A percentile compares a stretch with the other conserved stretches of the same genome.
phyloP scores from a whole-genome alignment of 2,329 filamentous ascomycete species.

The Cercospora sp. region DNA sequence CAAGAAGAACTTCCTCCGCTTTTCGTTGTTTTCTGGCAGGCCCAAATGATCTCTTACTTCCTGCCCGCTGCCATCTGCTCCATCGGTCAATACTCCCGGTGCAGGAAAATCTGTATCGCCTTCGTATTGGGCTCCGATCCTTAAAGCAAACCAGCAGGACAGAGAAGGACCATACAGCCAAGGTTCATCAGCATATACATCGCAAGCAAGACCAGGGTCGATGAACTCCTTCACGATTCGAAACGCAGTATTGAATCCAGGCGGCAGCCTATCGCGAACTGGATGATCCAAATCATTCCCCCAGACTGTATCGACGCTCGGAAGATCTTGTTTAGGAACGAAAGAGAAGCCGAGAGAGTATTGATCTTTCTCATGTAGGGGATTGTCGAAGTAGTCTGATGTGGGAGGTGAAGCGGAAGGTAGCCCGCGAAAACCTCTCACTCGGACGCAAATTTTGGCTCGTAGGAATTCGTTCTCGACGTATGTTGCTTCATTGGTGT shows the following conservation, averaged over 20 bases:
- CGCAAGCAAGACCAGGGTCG: slow-evolving; percentile 84
- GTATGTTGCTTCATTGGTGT: slow-evolving; percentile 57
- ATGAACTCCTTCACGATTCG: slow-evolving; percentile 85
- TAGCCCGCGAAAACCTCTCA: slow-evolving; percentile 64
- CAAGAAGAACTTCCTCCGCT: slow-evolving; percentile 49
- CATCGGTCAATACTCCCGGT: slow-evolving; percentile 41
- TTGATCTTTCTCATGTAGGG: slow-evolving; percentile 71
- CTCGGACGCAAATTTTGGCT: slow-evolving; percentile 72
- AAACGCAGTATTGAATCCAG: slow-evolving; percentile 81
- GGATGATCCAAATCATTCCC: slow-evolving; percentile 94
- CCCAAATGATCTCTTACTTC: slow-evolving; percentile 32
- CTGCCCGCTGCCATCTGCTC: slow-evolving; percentile 43
- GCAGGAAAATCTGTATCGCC: slow-evolving; percentile 31
- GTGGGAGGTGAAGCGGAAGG: slow-evolving; percentile 63
- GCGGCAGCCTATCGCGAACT: slow-evolving; percentile 79
- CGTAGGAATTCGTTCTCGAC: slow-evolving; percentile 66
- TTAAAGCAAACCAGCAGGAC: slow-evolving; percentile 38
- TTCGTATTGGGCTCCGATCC: slow-evolving; percentile 33
- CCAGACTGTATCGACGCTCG: slow-evolving; percentile 74
- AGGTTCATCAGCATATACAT: slow-evolving; percentile 82
- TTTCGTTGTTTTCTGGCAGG: slow-evolving; percentile 44
- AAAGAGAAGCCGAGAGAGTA: slow-evolving; percentile 83
- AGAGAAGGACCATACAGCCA: slow-evolving; percentile 75
- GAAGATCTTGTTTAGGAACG: slow-evolving; percentile 64
- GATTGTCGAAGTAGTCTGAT: slow-evolving; percentile 74